Base-by-base conservation (phyloP, 208 protist species). In the Acanthamoeba castellanii region DNA sequence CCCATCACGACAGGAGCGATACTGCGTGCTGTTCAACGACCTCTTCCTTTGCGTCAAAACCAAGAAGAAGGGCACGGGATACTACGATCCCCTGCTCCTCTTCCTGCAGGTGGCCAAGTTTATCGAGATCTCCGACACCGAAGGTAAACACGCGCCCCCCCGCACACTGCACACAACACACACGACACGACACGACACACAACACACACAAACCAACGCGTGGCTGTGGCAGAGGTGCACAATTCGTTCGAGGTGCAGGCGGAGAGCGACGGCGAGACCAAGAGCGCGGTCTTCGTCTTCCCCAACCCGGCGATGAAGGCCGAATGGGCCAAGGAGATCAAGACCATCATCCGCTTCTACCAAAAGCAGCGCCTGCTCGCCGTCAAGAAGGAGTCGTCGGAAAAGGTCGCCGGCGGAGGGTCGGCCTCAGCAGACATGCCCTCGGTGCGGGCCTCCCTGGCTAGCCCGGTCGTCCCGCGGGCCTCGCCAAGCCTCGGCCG, bases 11-110 rank as follows among this genome's bases (percentile, higher is more conserved):
- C 68, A 57, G 76, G 42, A 85, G 18, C 6, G 76, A 27, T 30
- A 55, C 20, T 85, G 76, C 45, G 76, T 85, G 6, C 30, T 85
- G 42, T 85, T 85, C 45, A 85, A 85, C 76, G 76, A 85, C 76
- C 32, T 50, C 42, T 55, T 85, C 76, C 76, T 85, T 5, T 55
- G 32, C n/a, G 42, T 85, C 30, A 85, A 85, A 30, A 55, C 45
- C 18, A 85, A 27, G 45, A 85, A 85, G 76, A 55, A 85, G n/a
- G 76, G 34, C 76, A 30, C 16, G 11, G 45, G 32, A 6, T 45
- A 45, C 45, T 55, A 45, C 42, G 76, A 57, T 47, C 76, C 32
- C 13, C 6, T 85, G 25, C 14, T 57, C 34, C 76, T 85, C 76
- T 57, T 14, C 34, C 20, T 57, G 32, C 42, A 85, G 25, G 6